phyloP scores from a whole-genome alignment of 1,284 basidiomycete genomes.

The Erythrobasidium hasegawianum region DNA sequence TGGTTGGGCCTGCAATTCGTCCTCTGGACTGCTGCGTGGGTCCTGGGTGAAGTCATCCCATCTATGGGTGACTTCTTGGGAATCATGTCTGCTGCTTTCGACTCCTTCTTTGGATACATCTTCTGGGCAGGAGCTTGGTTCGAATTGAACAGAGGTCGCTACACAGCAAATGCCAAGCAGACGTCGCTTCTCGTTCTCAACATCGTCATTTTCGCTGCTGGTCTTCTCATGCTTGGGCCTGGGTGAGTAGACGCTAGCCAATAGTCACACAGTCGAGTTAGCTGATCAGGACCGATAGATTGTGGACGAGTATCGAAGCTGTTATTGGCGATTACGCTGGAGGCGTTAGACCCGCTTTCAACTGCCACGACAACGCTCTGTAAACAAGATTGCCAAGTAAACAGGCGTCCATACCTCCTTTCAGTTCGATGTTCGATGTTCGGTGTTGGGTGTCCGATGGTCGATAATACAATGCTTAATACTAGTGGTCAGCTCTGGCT shows the following conservation, averaged over 20 bases:
- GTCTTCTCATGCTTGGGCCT: constrained; percentile 47
- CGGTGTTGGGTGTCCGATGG: too few relatives aligned
- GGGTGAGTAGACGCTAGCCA: constrained; percentile 37
- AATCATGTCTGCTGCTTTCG: constrained; percentile 48
- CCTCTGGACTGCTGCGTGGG: constrained; percentile 47
- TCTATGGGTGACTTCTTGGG: constrained; percentile 42
- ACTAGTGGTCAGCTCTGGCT: too few relatives aligned
- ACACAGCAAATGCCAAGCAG: constrained; percentile 19
- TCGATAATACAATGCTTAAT: too few relatives aligned
- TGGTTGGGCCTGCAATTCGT: constrained; percentile 46
- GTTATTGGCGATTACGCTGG: constrained; percentile 39
- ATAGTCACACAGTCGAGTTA: too few relatives aligned
- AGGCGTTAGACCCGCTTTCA: constrained; percentile 44
- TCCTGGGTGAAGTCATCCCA: constrained; percentile 47
- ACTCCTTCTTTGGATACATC: constrained; percentile 47
- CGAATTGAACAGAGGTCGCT: constrained; percentile 30
- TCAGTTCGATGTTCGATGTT: too few relatives aligned
- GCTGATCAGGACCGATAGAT: too few relatives aligned
- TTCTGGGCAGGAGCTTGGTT: constrained; percentile 42
- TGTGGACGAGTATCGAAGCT: constrained; percentile 40
- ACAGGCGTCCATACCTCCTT: too few relatives aligned
- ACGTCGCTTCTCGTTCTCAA: constrained; percentile 39
- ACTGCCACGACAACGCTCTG: constrained; percentile 43
- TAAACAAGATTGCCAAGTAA: too few relatives aligned
- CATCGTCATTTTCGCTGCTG: constrained; percentile 41